phyloP scores from a whole-genome alignment of 352 stramenopile genomes.

The Phytophthora pinifolia region DNA sequence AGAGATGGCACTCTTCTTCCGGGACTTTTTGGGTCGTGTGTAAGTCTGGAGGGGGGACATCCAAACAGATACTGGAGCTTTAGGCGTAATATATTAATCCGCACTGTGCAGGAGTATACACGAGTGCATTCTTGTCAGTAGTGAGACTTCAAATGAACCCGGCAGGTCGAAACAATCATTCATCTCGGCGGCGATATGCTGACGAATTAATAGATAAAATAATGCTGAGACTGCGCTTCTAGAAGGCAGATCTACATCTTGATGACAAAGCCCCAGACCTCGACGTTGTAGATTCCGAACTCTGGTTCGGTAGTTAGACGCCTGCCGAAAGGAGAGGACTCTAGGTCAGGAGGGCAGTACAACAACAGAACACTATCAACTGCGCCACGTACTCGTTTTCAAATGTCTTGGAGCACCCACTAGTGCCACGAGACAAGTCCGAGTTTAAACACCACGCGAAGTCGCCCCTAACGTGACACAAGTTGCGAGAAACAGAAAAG shows the following conservation, averaged over 20 bases:
- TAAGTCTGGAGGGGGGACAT: constrained; percentile 10
- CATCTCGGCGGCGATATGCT: too few species aligned
- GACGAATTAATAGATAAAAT: constrained; percentile 2
- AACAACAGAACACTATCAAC: neutral
- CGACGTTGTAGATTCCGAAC: constrained; percentile 61
- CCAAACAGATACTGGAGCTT: constrained; percentile 3
- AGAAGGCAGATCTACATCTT: constrained; percentile 36
- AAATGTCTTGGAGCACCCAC: constrained; percentile 54
- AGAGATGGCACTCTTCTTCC: constrained; percentile 48
- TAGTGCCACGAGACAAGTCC: constrained; percentile 62
- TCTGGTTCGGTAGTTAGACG: constrained; percentile 46
- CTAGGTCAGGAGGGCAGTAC: neutral
- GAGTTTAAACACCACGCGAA: constrained; percentile 74
- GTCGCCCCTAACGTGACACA: constrained; percentile 30
- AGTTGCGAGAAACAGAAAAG: neutral
- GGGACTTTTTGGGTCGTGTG: constrained; percentile 34
- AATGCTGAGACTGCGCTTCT: constrained; percentile 11
- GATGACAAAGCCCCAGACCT: constrained; percentile 68
- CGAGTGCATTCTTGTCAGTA: neutral
- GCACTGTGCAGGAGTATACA: constrained; percentile 1
- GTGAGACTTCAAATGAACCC: too few species aligned
- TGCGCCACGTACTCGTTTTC: constrained; percentile 40
- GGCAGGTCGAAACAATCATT: too few species aligned
- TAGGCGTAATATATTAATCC: constrained; percentile 24
- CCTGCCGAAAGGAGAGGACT: constrained; percentile 11